phyloP scores from a whole-genome alignment of 257 asterid genomes.

The Penstemon barbatus region DNA sequence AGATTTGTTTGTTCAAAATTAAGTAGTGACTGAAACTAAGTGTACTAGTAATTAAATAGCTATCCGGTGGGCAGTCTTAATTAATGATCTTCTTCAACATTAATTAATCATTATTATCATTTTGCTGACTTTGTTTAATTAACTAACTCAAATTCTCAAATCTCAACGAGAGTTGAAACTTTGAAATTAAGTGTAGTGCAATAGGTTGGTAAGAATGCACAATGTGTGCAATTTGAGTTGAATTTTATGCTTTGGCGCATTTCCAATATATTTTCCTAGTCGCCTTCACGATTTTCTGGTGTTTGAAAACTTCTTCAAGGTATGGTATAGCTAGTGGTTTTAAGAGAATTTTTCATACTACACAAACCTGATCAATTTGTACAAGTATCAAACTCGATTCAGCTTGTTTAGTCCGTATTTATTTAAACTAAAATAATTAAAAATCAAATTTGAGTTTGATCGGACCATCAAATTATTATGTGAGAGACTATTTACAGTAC shows the following conservation, averaged over 20 bases:
- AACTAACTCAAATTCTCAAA: not conserved
- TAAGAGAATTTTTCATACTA: not conserved
- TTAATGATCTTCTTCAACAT: constrained; percentile 13
- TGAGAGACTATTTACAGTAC: too few relatives aligned
- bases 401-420: too few relatives aligned
- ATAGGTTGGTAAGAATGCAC: not conserved
- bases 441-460: too few relatives aligned
- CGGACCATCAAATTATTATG: too few relatives aligned
- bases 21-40: not conserved
- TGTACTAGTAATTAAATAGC: not conserved
- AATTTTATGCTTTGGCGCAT: not conserved
- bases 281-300: not conserved
- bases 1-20: constrained; percentile 27
- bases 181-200: too few relatives aligned
- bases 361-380: not conserved
- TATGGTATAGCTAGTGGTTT: too few relatives aligned
- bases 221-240: not conserved
- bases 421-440: too few relatives aligned
- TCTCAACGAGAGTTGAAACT: not conserved
- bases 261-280: not conserved
- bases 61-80: constrained; percentile 22
- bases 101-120: not conserved
- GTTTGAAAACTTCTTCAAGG: not conserved
- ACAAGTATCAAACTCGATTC: too few relatives aligned
- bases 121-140: not conserved